Percentiles rank a stretch among this genome's conserved stretches.
These are phyloP conservation scores for Aspergillus chevalieri DNA, from an alignment of 2,329 filamentous ascomycete genomes.

Conservation along the genomic window DNA sequence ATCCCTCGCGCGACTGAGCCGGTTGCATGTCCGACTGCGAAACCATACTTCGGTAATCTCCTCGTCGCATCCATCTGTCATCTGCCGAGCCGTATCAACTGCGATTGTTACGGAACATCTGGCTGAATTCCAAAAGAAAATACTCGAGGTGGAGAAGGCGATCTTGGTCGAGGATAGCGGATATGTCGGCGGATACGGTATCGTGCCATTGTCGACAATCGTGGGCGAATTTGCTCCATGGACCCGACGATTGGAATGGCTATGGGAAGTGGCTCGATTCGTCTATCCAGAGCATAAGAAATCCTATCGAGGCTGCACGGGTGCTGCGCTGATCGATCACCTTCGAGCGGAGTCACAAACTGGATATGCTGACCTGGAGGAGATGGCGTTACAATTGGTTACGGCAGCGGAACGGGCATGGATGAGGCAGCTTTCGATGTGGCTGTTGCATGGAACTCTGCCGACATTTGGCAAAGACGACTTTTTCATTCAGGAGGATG, in stretches of 20 bases:
- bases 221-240: slow-evolving; percentile 81
- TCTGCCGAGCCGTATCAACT: slow-evolving; percentile 81
- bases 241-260: slow-evolving; percentile 78
- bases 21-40: slow-evolving; percentile 68
- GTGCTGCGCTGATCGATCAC: slow-evolving; percentile 69
- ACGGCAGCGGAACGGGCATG: slow-evolving; percentile 78
- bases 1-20: slow-evolving; percentile 69
- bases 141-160: slow-evolving; percentile 74
- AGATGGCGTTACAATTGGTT: slow-evolving; percentile 66
- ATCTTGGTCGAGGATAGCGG: slow-evolving; percentile 71
- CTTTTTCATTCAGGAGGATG: slow-evolving; percentile 66
- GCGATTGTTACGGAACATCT: slow-evolving; percentile 71
- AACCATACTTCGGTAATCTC: slow-evolving; percentile 61
- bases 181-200: slow-evolving; percentile 84
- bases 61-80: slow-evolving; percentile 66
- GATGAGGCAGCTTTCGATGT: slow-evolving; percentile 83
- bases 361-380: slow-evolving; percentile 80
- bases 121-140: slow-evolving; percentile 71
- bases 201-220: slow-evolving; percentile 82
- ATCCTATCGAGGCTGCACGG: slow-evolving; percentile 48
- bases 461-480: slow-evolving; percentile 73
- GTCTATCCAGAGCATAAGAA: slow-evolving; percentile 49
- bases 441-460: slow-evolving; percentile 82
- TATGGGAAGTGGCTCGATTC: slow-evolving; percentile 66
- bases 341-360: slow-evolving; percentile 73